Base-by-base conservation (phyloP, 192 early-diverging fungal species). In the Linnemannia schmuckeri region DNA sequence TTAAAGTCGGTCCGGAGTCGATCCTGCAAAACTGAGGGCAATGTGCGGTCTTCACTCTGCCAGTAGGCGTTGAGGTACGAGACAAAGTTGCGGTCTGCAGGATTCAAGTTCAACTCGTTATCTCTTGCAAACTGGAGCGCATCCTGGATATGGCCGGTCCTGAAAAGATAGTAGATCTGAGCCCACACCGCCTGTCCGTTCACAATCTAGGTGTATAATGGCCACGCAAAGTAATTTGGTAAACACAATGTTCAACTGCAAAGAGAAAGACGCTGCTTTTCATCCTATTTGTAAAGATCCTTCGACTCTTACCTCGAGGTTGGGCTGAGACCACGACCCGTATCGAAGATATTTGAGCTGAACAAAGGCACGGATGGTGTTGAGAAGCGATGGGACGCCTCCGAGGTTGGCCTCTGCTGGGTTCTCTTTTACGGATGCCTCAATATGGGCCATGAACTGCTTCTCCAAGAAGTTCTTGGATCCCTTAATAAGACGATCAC, bases 111-210 rank as follows among this genome's bases (percentile, higher is more conserved):
- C 30, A 82, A 84, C 72, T 94, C 90, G 78, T 94, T 89, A 17
- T 91, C 89, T 33, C 88, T 74, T 17, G 93, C 93, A 82, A 94
- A 97, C 71, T 93, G 83, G 15, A 94, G 83, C 8, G 96, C 96
- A 41, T 96, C 93, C 8, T 94, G 79, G 17, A 82, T 77, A 76
- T 94, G 85, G 0, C 98, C 98, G 68, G 91, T 92, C 46, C 98
- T 94, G 37, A 98, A 91, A 6, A 98, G 88, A 78, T 92, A 93
- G 82, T 90, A 99, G 57, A 99, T 90, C 79, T 97, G 94, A 0
- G 95, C 96, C 98, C 98, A 99, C 44, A 96, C 90, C 0, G 98
- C 93, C 68, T 92, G 81, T 52, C 90, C 90, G 73, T 94, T 79
- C 42, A 90, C 77, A 41, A 89, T 81, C 88, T 92, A 80, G 38